A percentile compares a stretch with the other conserved stretches of the same genome.
Conservation (phyloP, 2,329 filamentous ascomycete species). For the Monosporascus cannonballus region DNA sequence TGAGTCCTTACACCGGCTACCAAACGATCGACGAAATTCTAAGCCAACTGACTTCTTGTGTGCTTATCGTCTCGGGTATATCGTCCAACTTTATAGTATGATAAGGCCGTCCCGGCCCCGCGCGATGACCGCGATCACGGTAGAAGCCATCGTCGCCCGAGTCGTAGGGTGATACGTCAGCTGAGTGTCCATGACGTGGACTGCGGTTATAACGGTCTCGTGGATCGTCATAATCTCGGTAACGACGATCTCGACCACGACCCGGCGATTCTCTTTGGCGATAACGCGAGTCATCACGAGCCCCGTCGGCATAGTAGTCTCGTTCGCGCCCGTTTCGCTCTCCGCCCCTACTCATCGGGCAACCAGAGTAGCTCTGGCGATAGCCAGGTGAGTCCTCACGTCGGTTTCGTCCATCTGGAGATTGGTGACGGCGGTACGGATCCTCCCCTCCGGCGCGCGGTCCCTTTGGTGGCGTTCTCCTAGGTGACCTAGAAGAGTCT, state of each 20-base stretch:
- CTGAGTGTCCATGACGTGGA: constrained; percentile 16
- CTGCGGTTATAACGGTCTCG: constrained; percentile 14
- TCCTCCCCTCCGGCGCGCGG: constrained; percentile 19
- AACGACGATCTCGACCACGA: constrained; percentile 13
- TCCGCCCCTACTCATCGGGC: constrained; percentile 1
- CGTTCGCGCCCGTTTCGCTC: constrained; percentile 13
- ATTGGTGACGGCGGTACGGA: constrained; percentile 14
- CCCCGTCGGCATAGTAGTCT: constrained; percentile 3
- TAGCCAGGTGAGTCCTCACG: constrained; percentile 11
- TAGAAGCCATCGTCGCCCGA: constrained; percentile 21
- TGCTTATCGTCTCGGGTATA: constrained; percentile 22
- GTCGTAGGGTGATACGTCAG: constrained; percentile 18
- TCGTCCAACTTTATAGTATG: constrained; percentile 28
- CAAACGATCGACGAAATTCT: neutral
- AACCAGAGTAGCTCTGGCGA: constrained; percentile 8
- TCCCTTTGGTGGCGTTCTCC: constrained; percentile 20
- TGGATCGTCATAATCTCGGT: constrained; percentile 17
- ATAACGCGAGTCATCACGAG: constrained; percentile 10
- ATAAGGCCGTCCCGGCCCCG: constrained; percentile 23
- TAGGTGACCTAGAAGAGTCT: constrained; percentile 28
- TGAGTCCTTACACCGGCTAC: neutral
- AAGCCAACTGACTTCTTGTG: constrained; percentile 19
- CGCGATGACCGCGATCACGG: constrained; percentile 17
- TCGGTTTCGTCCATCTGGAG: constrained; percentile 13
- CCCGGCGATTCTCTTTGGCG: constrained; percentile 13